A percentile compares a stretch with the other conserved stretches of the same genome.
Evolutionary conservation across 2,329 filamentous ascomycete genomes (phyloP).

Genomic region (Aspergillus latus): DNA sequence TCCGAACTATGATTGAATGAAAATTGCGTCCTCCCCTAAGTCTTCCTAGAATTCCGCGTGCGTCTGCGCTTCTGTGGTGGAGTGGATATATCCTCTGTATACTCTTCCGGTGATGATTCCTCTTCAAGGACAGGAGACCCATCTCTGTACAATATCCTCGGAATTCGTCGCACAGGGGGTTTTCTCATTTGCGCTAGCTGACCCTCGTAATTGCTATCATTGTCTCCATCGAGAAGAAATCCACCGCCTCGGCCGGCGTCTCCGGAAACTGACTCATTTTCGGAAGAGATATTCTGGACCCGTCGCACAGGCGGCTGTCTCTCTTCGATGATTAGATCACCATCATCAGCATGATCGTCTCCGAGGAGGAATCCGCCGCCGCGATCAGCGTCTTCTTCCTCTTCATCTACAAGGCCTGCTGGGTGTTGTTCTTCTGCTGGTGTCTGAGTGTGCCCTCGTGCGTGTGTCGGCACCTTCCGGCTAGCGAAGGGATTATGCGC

Average conservation of each 20-base stretch:
- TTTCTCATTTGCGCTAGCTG: conserved; percentile 33
- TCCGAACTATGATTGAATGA: neutral
- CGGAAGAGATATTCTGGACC: neutral
- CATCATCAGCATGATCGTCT: conserved; percentile 6
- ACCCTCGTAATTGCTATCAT: conserved; percentile 18
- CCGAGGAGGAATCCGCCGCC: conserved; percentile 16
- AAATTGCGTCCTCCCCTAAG: neutral
- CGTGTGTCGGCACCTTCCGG: conserved; percentile 1
- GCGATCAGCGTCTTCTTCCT: conserved; percentile 18
- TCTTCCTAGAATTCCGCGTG: conserved; percentile 20
- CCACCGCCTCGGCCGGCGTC: neutral
- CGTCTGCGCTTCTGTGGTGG: conserved; percentile 26
- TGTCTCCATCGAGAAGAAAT: neutral
- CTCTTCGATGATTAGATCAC: conserved; percentile 33
- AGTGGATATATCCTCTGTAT: conserved; percentile 10
- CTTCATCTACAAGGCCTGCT: neutral
- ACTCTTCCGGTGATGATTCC: neutral
- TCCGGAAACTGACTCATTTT: neutral
- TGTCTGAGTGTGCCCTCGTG: neutral
- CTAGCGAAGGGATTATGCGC: conserved; percentile 39
- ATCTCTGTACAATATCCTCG: neutral
- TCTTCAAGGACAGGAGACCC: neutral
- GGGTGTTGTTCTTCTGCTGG: neutral
- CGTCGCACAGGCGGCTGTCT: conserved; percentile 14
- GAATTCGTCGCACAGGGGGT: neutral